Evolutionary conservation across 2,329 filamentous ascomycete genomes (phyloP).

Genomic region (Orbilia quercus): DNA sequence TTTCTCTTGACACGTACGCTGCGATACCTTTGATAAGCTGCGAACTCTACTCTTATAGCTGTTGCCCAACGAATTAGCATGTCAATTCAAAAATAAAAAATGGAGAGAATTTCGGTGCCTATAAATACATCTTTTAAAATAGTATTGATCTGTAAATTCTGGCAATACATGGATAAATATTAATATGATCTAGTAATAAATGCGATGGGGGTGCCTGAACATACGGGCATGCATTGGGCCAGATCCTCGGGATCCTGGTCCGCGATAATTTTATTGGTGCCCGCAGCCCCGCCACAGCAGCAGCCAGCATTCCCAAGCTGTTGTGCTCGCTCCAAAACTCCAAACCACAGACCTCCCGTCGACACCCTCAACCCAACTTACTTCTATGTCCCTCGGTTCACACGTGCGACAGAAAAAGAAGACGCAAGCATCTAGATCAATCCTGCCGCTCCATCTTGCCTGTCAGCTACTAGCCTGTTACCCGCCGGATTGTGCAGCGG

Average conservation of each 20-base stretch:
- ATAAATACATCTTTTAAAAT: too few relatives aligned
- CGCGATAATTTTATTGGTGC: too few relatives aligned
- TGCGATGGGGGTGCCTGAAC: neutral
- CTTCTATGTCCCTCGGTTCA: constrained; percentile 9
- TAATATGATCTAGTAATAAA: too few relatives aligned
- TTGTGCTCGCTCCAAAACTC: constrained; percentile 16
- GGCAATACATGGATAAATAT: too few relatives aligned
- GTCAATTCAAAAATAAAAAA: neutral
- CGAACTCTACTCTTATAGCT: neutral
- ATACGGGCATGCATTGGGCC: too few relatives aligned
- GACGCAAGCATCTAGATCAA: neutral
- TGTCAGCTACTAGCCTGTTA: neutral
- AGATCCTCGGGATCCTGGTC: too few relatives aligned
- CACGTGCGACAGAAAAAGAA: constrained; percentile 11
- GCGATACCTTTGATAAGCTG: neutral
- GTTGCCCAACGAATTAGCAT: neutral
- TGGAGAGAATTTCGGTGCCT: neutral
- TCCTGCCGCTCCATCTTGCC: neutral
- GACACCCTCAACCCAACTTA: neutral
- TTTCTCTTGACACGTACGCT: too few relatives aligned
- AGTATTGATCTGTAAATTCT: too few relatives aligned
- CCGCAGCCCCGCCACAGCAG: too few relatives aligned
- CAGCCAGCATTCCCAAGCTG: too few relatives aligned
- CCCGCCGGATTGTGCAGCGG: constrained; percentile 10
- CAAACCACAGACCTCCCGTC: neutral